These are phyloP conservation scores for Dalbergia cochinchinensis DNA, from an alignment of 306 rosid genomes.

Conservation along the genomic window DNA sequence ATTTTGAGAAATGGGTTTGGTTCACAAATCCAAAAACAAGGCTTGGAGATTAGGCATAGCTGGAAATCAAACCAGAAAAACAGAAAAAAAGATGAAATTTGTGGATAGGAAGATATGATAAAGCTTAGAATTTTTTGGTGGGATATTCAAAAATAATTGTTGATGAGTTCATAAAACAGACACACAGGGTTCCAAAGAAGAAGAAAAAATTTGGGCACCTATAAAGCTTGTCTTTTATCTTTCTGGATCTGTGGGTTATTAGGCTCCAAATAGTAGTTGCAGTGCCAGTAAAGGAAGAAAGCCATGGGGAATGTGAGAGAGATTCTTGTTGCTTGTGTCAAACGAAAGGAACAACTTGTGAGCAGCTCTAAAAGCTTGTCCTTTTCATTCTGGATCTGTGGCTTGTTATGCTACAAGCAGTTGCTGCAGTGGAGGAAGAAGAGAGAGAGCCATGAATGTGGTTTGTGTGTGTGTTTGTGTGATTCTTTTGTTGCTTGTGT, in stretches of 20 bases:
- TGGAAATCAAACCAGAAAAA: not conserved
- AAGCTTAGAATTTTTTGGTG: conserved; percentile 25
- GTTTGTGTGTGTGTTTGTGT: not conserved
- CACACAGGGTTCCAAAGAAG: conserved; percentile 33
- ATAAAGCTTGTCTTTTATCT: conserved; percentile 11
- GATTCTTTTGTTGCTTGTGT: conserved; percentile 4
- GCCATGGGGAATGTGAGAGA: not conserved
- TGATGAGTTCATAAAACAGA: not conserved
- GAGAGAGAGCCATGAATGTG: conserved; percentile 37
- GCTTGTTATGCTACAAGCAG: conserved; percentile 27
- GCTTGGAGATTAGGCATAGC: conserved; percentile 17
- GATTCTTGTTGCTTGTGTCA: no score
- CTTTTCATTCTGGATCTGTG: conserved; percentile 20
- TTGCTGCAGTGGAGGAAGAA: not conserved
- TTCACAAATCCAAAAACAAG: conserved; percentile 29
- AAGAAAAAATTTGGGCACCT: conserved; percentile 10
- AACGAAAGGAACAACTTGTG: not conserved
- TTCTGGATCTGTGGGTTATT: not conserved
- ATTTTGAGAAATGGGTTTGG: not conserved
- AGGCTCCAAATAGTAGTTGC: not conserved
- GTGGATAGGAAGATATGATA: not conserved
- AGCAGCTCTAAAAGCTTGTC: conserved; percentile 29
- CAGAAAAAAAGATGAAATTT: not conserved
- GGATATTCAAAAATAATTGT: conserved; percentile 34
- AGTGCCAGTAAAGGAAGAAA: conserved; percentile 3